A percentile compares a stretch with the other conserved stretches of the same genome.
phyloP scores from a whole-genome alignment of 371 early-diverging fungal genomes.

The Actinomortierella wolfii region DNA sequence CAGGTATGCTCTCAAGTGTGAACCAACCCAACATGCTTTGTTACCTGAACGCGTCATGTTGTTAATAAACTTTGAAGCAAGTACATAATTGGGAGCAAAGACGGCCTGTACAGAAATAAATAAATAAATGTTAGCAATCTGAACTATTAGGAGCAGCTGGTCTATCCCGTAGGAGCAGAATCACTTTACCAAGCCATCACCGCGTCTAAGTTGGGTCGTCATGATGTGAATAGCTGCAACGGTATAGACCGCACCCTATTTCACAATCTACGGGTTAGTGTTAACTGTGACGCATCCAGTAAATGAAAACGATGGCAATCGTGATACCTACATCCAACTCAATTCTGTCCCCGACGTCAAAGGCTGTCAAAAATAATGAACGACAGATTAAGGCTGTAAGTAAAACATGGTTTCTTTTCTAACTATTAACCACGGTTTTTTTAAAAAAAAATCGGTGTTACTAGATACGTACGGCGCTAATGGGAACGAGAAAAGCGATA shows the following conservation, averaged over 20 bases:
- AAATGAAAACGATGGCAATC: background rate
- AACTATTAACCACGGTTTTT: too few species aligned
- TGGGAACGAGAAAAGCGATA: background rate
- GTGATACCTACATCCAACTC: slow-evolving; percentile 23
- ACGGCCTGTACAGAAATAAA: slow-evolving; percentile 6
- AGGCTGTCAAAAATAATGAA: too few species aligned
- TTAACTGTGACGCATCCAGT: background rate
- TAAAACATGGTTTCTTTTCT: too few species aligned
- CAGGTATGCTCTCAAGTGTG: too few species aligned
- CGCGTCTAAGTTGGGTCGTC: slow-evolving; percentile 30
- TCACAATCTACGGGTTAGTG: background rate
- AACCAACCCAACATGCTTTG: background rate
- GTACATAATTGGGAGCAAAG: slow-evolving; percentile 19
- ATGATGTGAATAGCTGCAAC: slow-evolving; percentile 31
- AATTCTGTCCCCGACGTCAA: slow-evolving; percentile 34
- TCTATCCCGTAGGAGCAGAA: too few species aligned
- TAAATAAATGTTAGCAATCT: background rate
- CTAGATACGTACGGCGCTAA: slow-evolving; percentile 18
- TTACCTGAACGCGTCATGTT: slow-evolving; percentile 37
- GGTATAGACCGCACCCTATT: slow-evolving; percentile 20
- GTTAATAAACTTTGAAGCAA: slow-evolving; percentile 21
- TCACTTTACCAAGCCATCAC: slow-evolving; percentile 30
- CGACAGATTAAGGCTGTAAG: too few species aligned
- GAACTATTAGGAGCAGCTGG: too few species aligned
- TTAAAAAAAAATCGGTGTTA: too few species aligned